phyloP scores from a whole-genome alignment of 805 yeast species.

The Wickerhamiella qilinensis region DNA sequence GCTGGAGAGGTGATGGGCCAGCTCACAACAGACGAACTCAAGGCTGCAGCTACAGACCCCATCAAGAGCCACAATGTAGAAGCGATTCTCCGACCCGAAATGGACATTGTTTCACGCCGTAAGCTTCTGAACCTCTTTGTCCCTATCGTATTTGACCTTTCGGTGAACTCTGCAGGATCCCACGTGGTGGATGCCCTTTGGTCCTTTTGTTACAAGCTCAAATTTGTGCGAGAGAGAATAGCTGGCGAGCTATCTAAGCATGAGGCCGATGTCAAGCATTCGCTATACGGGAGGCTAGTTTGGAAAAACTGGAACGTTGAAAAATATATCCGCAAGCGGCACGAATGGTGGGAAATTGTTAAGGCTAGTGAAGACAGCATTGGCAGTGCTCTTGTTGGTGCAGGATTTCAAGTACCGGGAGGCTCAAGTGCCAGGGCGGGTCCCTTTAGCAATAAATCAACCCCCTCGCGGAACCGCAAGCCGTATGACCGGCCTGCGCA shows the following conservation, averaged over 20 bases:
- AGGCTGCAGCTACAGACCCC: conserved; percentile 73
- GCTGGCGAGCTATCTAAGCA: conserved; percentile 47
- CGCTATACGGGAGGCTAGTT: conserved; percentile 75
- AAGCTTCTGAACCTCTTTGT: conserved; percentile 49
- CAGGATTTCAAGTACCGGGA: no score
- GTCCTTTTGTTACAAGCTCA: conserved; percentile 60
- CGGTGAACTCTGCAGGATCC: conserved; percentile 82
- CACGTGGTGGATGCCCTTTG: conserved; percentile 77
- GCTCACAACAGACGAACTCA: conserved; percentile 25
- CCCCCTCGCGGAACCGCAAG: no score
- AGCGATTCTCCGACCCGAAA: conserved; percentile 32
- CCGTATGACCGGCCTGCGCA: no score
- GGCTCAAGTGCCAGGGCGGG: no score
- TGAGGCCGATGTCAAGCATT: conserved; percentile 58
- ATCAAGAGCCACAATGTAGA: conserved; percentile 85
- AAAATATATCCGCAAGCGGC: conserved; percentile 49
- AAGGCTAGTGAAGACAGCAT: conserved; percentile 20
- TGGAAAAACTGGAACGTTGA: conserved; percentile 96
- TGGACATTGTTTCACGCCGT: conserved; percentile 41
- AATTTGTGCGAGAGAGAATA: conserved; percentile 72
- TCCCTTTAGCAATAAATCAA: no score
- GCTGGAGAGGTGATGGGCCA: background rate
- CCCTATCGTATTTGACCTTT: conserved; percentile 37
- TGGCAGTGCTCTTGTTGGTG: no score
- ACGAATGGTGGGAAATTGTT: conserved; percentile 56